Conservation (phyloP, 768 basidiomycete genomes). For the Russula sp. region DNA sequence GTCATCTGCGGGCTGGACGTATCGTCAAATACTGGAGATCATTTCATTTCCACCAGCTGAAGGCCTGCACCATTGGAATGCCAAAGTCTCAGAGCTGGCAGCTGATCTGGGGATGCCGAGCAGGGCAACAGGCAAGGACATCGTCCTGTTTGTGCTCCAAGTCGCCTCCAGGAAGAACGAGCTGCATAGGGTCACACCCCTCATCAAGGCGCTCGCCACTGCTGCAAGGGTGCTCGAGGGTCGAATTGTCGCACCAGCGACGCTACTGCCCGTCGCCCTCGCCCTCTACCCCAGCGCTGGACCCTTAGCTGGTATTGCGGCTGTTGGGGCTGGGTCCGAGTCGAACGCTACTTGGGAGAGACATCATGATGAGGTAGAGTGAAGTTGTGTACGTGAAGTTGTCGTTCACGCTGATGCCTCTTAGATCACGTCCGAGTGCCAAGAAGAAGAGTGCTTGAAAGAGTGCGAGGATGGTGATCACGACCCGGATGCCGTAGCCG, state of each 20-base stretch:
- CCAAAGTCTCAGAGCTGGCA: not conserved
- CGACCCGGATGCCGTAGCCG: not conserved
- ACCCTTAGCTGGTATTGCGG: not conserved
- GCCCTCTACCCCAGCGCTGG: not conserved
- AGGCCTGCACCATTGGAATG: constrained; percentile 1
- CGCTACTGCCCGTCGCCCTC: not conserved
- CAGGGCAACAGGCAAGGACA: not conserved
- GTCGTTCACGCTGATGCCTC: not conserved
- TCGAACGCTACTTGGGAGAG: not conserved
- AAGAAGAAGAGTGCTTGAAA: not conserved
- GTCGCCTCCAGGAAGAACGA: constrained; percentile 5
- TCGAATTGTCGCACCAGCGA: not conserved
- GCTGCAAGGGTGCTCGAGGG: constrained; percentile 10
- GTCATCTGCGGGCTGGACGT: constrained; percentile 16
- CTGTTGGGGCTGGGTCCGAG: not conserved
- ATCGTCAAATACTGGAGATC: constrained; percentile 4
- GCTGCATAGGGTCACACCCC: not conserved
- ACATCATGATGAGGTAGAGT: constrained; percentile 10
- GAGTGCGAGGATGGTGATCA: not conserved
- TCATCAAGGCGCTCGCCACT: not conserved
- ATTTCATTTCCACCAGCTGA: not conserved
- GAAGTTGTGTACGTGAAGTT: not conserved
- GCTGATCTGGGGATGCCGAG: not conserved
- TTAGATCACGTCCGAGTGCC: constrained; percentile 4
- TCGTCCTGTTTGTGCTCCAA: not conserved